Evolutionary conservation across 2,329 filamentous ascomycete genomes (phyloP), one percentile per base, ranked within the genome.

Genomic region (Trichoderma simmonsii): DNA sequence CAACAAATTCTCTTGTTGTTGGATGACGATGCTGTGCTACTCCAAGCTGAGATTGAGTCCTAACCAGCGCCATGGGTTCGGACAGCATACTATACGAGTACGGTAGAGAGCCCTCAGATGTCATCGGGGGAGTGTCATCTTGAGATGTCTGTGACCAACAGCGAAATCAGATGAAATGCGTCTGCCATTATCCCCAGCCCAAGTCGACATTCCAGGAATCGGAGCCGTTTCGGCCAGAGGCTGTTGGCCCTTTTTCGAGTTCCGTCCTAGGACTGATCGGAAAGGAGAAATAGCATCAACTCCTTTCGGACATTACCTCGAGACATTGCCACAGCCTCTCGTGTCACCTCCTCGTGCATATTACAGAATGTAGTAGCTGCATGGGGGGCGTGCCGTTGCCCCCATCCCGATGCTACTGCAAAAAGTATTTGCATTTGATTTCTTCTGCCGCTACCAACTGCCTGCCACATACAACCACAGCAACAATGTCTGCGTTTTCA

Each of bases 1-100:
- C 48, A 30, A 54, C 36, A 32, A 54, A 11, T 15, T 36, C 5
- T 3, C 14, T n/a, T 9, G 63, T 36, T 32, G 60, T 39, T 66
- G 21, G 28, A 61, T 60, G 54, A 34, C 65, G 56, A 69, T 21
- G 65, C 56, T 34, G 65, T 61, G 57, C 32, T 48, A 62, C 57
- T 39, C 30, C 30, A 24, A 8, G 5, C n/a, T 21, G 0, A 36
- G 24, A 28, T 54, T 61, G 39, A 51, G 5, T 56, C 54, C 54
- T 43, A 68, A 68, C 65, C 56, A 60, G 51, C 24, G 26, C 65
- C 65, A 32, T 32, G 65, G 65, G 56, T 48, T 48, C 26, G 65
- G 36, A 51, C 30, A 34, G 32, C 56, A 21, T 14, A 48, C n/a
- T 39, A 21, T 14, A 48, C n/a, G 56, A 43, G 39, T n/a, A 43